Evolutionary conservation across 1,139 yeast species (phyloP).

Genomic region (Pneumocystis carinii): DNA sequence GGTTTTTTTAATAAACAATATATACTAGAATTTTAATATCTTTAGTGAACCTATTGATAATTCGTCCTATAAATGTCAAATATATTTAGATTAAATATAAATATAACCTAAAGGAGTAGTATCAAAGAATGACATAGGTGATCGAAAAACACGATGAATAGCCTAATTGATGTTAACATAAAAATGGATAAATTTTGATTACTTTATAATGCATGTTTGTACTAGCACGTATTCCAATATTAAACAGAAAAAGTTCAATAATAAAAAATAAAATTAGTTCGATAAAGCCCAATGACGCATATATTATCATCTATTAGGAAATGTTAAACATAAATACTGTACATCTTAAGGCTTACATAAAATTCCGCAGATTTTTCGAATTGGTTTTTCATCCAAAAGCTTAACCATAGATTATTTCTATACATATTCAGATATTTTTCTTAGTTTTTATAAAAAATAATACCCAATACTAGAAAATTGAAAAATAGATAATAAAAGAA

Average conservation of each 20-base stretch:
- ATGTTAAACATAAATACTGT: not conserved
- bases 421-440: not conserved
- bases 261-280: not conserved
- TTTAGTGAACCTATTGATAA: conserved; percentile 82
- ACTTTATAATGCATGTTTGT: not conserved
- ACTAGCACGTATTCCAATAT: not conserved
- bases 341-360: not conserved
- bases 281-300: not conserved
- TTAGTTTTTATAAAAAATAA: not conserved
- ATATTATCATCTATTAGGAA: not conserved
- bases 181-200: not conserved
- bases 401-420: conserved; percentile 69
- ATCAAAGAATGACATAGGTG: conserved; percentile 96
- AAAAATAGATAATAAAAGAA: conserved; percentile 30
- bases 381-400: conserved; percentile 59
- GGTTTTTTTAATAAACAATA: not conserved
- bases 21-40: conserved; percentile 48
- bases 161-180: not conserved
- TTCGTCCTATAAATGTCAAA: conserved; percentile 47
- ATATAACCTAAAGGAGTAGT: conserved; percentile 49
- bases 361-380: not conserved
- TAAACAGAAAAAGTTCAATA: not conserved
- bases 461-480: conserved; percentile 46
- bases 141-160: conserved; percentile 38
- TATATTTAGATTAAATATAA: not conserved